Conservation (phyloP, 352 stramenopile species). For the Elongisporangium anandrum region DNA sequence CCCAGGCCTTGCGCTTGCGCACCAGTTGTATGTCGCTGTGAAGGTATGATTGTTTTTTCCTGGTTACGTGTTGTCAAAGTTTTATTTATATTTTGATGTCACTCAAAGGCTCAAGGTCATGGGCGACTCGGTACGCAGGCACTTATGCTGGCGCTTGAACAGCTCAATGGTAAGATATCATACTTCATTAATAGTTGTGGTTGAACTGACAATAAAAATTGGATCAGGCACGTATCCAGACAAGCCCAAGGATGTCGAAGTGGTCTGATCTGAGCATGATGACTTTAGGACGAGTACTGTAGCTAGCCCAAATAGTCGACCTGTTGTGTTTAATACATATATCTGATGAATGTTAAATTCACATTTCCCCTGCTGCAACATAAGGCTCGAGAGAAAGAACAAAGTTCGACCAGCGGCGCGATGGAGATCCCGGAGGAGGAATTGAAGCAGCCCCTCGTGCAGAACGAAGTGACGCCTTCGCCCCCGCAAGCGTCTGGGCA, state of each 20-base stretch:
- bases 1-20: constrained; percentile 78
- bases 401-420: background rate
- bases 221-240: constrained; percentile 2
- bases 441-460: constrained; percentile 71
- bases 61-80: background rate
- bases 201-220: background rate
- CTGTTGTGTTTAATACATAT: background rate
- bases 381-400: constrained; percentile 6
- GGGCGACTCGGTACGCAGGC: constrained; percentile 82
- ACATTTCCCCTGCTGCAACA: background rate
- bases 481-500: constrained; percentile 3
- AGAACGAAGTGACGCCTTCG: constrained; percentile 7
- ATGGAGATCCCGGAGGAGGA: constrained; percentile 78
- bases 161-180: constrained; percentile 58
- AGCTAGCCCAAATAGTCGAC: background rate
- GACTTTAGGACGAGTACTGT: background rate
- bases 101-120: constrained; percentile 63
- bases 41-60: constrained; percentile 28
- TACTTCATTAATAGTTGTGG: background rate
- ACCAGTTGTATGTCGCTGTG: constrained; percentile 85
- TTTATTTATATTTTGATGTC: background rate
- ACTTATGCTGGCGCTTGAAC: constrained; percentile 84
- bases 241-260: constrained; percentile 25
- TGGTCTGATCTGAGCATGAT: constrained; percentile 13
- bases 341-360: background rate